Percentiles rank a stretch among this genome's conserved stretches.
phyloP scores from a whole-genome alignment of 768 basidiomycete genomes.

The Rhodosporidiobolus odoratus region DNA sequence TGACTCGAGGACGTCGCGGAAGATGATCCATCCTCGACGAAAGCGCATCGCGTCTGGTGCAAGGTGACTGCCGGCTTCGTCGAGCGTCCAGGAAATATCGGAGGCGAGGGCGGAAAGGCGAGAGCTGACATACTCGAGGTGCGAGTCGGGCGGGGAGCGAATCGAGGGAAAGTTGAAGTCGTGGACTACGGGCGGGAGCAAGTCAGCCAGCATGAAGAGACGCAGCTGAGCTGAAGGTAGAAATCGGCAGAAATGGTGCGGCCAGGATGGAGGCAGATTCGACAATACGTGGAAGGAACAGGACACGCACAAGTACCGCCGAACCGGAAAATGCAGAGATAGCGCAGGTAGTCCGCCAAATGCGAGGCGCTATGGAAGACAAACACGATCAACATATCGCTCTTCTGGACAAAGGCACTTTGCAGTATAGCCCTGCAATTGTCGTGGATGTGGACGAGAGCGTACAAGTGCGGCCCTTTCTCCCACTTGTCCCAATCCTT shows the following conservation, averaged over 20 bases:
- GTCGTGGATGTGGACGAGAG: background rate
- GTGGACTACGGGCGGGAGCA: constrained; percentile 9
- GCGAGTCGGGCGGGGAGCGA: constrained; percentile 29
- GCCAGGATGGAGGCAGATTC: no score
- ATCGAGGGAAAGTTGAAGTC: constrained; percentile 35
- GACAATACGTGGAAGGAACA: background rate
- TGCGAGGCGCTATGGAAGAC: constrained; percentile 27
- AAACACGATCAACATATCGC: no score
- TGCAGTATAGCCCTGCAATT: no score
- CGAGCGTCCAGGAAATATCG: constrained; percentile 35
- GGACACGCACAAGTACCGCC: constrained; percentile 37
- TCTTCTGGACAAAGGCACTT: background rate
- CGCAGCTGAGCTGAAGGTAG: background rate
- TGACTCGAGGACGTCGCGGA: constrained; percentile 30
- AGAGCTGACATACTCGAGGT: constrained; percentile 34
- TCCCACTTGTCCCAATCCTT: constrained; percentile 32
- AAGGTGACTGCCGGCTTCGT: constrained; percentile 37
- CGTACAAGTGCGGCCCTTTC: constrained; percentile 32
- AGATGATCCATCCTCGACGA: constrained; percentile 28
- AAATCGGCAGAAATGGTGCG: background rate
- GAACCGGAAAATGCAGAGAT: constrained; percentile 32
- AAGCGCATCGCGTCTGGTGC: constrained; percentile 31
- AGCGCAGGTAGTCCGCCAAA: constrained; percentile 33
- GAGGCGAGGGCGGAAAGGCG: constrained; percentile 22
- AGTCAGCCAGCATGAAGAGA: no score